Evolutionary conservation across 768 basidiomycete genomes (phyloP).

Genomic region (Lentinula aciculospora): DNA sequence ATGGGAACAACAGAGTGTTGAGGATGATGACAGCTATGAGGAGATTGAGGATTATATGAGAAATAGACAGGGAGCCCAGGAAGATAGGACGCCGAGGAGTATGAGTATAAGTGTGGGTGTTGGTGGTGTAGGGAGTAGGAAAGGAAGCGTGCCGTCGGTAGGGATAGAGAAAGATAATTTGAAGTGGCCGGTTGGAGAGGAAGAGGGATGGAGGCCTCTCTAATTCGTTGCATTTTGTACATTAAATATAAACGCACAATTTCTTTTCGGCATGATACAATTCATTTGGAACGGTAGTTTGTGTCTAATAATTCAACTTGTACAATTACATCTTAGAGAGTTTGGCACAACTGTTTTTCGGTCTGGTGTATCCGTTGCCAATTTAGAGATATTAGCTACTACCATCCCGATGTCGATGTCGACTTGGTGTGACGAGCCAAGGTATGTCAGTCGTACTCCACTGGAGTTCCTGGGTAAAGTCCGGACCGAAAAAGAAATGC

Average conservation of each 20-base stretch:
- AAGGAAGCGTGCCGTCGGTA: background rate
- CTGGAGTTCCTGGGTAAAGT: too few relatives aligned
- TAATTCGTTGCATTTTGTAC: constrained; percentile 7
- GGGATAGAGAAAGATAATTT: constrained; percentile 41
- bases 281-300: background rate
- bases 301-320: background rate
- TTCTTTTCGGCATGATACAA: background rate
- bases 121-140: background rate
- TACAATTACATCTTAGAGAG: background rate
- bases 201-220: constrained; percentile 49
- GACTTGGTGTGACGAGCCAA: too few relatives aligned
- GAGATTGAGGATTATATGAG: constrained; percentile 11
- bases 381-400: too few relatives aligned
- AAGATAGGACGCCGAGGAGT: background rate
- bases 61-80: constrained; percentile 5
- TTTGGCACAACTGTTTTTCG: too few relatives aligned
- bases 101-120: constrained; percentile 12
- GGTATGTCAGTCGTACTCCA: too few relatives aligned
- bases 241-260: background rate
- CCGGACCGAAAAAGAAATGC: background rate
- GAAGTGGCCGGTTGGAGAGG: constrained; percentile 57
- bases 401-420: too few relatives aligned
- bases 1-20: constrained; percentile 11
- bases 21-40: constrained; percentile 13
- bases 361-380: too few relatives aligned